Evolutionary conservation across 1,284 basidiomycete genomes (phyloP).

Genomic region (Austroboletus niveus): DNA sequence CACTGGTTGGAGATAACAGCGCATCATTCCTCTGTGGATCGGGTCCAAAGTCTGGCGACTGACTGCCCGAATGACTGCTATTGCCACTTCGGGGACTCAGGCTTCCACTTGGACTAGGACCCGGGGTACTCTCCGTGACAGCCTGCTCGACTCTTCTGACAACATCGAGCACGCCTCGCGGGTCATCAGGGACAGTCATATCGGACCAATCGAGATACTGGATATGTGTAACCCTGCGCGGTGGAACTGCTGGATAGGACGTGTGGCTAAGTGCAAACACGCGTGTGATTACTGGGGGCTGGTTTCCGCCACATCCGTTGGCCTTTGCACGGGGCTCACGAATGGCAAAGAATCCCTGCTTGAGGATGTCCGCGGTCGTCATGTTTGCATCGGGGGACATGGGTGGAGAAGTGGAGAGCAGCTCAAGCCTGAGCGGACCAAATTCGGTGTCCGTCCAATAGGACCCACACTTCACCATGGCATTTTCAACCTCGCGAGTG

Average conservation of each 20-base stretch:
- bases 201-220: conserved; percentile 95
- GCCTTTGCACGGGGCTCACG: conserved; percentile 21
- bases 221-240: conserved; percentile 71
- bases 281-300: conserved; percentile 55
- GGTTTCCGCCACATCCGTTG: conserved; percentile 13
- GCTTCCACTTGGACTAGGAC: conserved; percentile 35
- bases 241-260: conserved; percentile 53
- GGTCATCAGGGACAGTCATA: conserved; percentile 86
- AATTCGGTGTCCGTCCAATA: conserved; percentile 83
- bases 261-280: conserved; percentile 68
- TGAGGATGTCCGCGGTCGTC: conserved; percentile 12
- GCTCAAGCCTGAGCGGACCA: conserved; percentile 65
- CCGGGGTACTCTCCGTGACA: conserved; percentile 40
- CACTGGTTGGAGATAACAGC: conserved; percentile 17
- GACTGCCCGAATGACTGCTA: conserved; percentile 14
- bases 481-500: conserved; percentile 88
- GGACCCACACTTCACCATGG: conserved; percentile 85
- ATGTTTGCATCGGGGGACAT: conserved; percentile 14
- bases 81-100: conserved; percentile 20
- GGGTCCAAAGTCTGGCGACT: conserved; percentile 15
- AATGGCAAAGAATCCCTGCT: conserved; percentile 32
- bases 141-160: conserved; percentile 63
- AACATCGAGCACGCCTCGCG: conserved; percentile 69
- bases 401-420: conserved; percentile 60
- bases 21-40: conserved; percentile 7